These are phyloP conservation scores for Mycena belliarum DNA, from an alignment of 768 basidiomycete species.

Conservation along the genomic window DNA sequence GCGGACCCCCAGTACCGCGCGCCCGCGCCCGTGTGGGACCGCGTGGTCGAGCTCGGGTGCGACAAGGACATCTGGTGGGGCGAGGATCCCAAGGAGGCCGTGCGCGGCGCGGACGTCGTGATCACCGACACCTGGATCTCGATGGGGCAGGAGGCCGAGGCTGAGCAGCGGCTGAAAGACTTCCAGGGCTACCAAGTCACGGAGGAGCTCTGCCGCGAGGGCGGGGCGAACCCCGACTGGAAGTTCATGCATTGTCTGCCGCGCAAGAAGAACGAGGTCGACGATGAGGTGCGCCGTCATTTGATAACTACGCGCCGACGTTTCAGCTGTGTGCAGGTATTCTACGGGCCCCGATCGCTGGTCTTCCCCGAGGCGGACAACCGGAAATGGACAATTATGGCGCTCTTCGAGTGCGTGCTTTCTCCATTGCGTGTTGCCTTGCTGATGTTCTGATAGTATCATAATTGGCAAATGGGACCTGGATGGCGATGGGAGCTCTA, in stretches of 20 bases:
- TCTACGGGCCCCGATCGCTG: conserved; percentile 89
- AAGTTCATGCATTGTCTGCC: conserved; percentile 97
- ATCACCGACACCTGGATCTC: conserved; percentile 99
- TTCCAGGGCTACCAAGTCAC: conserved; percentile 96
- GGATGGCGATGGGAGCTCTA: background rate
- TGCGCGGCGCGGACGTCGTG: conserved; percentile 88
- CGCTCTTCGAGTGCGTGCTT: conserved; percentile 70
- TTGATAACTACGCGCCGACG: background rate
- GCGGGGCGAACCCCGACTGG: conserved; percentile 86
- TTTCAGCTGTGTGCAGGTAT: conserved; percentile 54
- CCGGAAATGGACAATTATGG: conserved; percentile 96
- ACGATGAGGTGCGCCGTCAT: conserved; percentile 76
- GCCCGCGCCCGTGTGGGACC: conserved; percentile 75
- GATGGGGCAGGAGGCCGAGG: conserved; percentile 98
- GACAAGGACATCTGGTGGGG: conserved; percentile 75
- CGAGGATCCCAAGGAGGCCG: conserved; percentile 81
- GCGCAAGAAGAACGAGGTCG: conserved; percentile 89
- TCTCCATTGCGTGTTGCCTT: too few species aligned
- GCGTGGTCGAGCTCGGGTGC: conserved; percentile 73
- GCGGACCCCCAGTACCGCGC: conserved; percentile 59
- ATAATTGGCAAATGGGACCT: conserved; percentile 53
- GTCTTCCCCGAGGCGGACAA: conserved; percentile 96
- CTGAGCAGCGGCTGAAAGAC: conserved; percentile 78
- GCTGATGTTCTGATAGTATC: conserved; percentile 16
- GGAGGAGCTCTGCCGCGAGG: conserved; percentile 76